These are phyloP conservation scores for Vishniacozyma victoriae DNA, from an alignment of 768 basidiomycete species.

Conservation along the genomic window DNA sequence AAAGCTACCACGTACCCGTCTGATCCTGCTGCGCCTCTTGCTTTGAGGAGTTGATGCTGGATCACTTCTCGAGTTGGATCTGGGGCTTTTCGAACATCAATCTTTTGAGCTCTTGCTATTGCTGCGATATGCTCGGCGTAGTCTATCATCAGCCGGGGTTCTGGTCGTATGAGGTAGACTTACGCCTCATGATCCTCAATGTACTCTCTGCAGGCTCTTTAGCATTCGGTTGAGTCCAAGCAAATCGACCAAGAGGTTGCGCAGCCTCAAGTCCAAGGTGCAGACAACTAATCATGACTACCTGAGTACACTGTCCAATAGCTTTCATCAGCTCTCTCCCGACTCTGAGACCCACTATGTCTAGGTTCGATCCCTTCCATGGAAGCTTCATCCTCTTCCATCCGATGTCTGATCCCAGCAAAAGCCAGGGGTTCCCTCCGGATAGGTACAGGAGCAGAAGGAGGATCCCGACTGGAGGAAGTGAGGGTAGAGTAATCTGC, in stretches of 20 bases:
- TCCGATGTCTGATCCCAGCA: conserved; percentile 9
- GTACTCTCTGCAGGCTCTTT: conserved; percentile 38
- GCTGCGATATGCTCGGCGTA: conserved; percentile 1
- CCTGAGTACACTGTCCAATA: conserved; percentile 26
- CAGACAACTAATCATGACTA: conserved; percentile 35
- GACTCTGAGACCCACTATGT: not conserved
- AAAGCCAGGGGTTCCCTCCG: conserved; percentile 9
- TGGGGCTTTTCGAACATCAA: conserved; percentile 11
- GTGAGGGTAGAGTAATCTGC: too few species aligned
- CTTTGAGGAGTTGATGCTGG: conserved; percentile 31
- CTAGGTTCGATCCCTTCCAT: not conserved
- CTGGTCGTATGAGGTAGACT: conserved; percentile 5
- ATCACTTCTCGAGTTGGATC: conserved; percentile 34
- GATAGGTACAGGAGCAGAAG: too few species aligned
- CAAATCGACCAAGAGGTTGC: conserved; percentile 30
- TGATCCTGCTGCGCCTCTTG: conserved; percentile 27
- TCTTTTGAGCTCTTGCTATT: conserved; percentile 1
- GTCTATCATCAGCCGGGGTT: not conserved
- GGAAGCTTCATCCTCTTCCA: not conserved
- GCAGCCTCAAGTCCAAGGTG: conserved; percentile 37
- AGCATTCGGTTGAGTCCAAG: conserved; percentile 21
- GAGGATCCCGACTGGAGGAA: too few species aligned
- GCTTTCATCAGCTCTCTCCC: not conserved
- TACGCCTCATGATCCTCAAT: conserved; percentile 36
- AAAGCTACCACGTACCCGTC: conserved; percentile 31